Evolutionary conservation across 345 rosid species (phyloP).

Genomic region (Citrus unshiu): DNA sequence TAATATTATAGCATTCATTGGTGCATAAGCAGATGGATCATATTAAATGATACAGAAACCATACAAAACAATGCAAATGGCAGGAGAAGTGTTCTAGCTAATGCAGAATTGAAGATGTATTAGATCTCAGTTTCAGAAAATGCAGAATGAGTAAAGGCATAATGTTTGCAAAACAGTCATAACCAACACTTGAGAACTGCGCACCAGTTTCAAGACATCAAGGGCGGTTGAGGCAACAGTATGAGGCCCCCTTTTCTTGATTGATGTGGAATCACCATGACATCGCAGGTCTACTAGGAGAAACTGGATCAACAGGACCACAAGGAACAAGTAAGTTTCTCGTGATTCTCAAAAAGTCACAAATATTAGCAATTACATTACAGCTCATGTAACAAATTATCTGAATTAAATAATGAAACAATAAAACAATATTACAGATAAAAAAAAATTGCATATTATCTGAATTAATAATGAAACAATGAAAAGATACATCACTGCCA

Average conservation of each 20-base stretch:
- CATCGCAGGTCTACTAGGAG: constrained; percentile 88
- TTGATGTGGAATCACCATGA: constrained; percentile 89
- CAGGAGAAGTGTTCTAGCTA: neutral
- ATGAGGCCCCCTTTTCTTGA: constrained; percentile 67
- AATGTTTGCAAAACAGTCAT: neutral
- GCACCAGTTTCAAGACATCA: constrained; percentile 82
- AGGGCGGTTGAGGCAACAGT: constrained; percentile 83
- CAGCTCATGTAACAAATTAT: neutral
- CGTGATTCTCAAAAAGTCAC: neutral
- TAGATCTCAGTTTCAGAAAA: neutral
- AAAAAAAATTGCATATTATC: neutral
- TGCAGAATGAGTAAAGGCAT: neutral
- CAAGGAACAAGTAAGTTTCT: neutral
- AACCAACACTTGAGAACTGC: constrained; percentile 13
- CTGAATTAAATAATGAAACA: neutral
- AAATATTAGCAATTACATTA: neutral
- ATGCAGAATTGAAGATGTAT: neutral
- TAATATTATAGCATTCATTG: neutral
- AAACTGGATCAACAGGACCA: constrained; percentile 46
- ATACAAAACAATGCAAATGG: neutral
- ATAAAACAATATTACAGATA: neutral
- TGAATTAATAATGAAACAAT: neutral
- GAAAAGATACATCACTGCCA: neutral
- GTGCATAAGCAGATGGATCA: neutral
- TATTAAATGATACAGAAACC: neutral